phyloP scores from a whole-genome alignment of 371 early-diverging fungal species.

The Mucor piriformis region DNA sequence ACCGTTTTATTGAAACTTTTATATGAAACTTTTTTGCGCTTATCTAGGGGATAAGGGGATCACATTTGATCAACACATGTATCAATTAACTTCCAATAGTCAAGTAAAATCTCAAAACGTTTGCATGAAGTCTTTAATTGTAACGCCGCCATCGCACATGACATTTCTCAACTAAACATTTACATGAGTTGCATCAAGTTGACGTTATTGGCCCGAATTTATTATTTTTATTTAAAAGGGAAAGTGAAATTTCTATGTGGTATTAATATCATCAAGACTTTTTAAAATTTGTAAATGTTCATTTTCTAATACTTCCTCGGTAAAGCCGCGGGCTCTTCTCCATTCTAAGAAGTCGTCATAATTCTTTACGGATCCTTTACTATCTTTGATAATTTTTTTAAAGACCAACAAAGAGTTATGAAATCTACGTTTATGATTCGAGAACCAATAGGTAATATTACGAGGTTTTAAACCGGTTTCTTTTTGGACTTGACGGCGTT shows the following conservation, averaged over 20 bases:
- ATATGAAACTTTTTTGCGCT: too few relatives aligned
- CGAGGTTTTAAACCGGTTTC: conserved; percentile 46
- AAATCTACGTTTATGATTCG: conserved; percentile 52
- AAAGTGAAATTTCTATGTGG: not conserved
- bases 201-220: conserved; percentile 1
- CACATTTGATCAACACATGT: not conserved
- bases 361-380: conserved; percentile 28
- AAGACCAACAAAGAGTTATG: conserved; percentile 31
- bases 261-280: not conserved
- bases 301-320: conserved; percentile 27
- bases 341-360: conserved; percentile 47
- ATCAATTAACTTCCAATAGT: conserved; percentile 3
- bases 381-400: conserved; percentile 29
- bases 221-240: not conserved
- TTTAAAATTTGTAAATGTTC: conserved; percentile 3
- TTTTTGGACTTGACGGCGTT: conserved; percentile 33
- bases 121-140: not conserved
- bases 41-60: too few relatives aligned
- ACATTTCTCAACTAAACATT: not conserved
- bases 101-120: conserved; percentile 5
- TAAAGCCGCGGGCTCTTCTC: conserved; percentile 30
- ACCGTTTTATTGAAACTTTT: not conserved
- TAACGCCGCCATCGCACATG: too few relatives aligned
- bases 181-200: conserved; percentile 1
- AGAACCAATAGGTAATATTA: conserved; percentile 56